Percentiles rank a stretch among this genome's conserved stretches.
Evolutionary conservation across 2,329 filamentous ascomycete genomes (phyloP).

Genomic region (Thyridium curvatum): DNA sequence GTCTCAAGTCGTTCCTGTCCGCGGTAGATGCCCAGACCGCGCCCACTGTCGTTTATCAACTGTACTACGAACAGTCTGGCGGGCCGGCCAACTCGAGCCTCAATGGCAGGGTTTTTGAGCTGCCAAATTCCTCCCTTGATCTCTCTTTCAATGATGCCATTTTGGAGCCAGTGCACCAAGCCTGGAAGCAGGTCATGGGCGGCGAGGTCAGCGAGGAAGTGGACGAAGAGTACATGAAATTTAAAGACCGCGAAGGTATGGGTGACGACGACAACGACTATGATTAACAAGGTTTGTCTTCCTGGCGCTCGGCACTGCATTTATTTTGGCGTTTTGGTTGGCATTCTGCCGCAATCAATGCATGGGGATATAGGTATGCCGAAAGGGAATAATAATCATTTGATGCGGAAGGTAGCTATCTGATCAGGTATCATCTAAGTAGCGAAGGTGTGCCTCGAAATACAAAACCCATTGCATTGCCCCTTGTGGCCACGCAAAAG

Average conservation of each 20-base stretch:
- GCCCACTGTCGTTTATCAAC: slow-evolving; percentile 36
- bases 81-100: slow-evolving; percentile 17
- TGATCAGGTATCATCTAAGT: neutral
- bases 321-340: neutral
- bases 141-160: slow-evolving; percentile 69
- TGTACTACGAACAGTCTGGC: slow-evolving; percentile 49
- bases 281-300: slow-evolving; percentile 22
- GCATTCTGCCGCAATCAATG: neutral
- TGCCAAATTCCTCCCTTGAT: slow-evolving; percentile 55
- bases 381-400: neutral
- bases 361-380: neutral
- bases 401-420: too few species aligned
- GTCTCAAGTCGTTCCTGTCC: slow-evolving; percentile 33
- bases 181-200: slow-evolving; percentile 62
- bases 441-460: neutral
- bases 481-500: neutral
- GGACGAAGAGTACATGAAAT: slow-evolving; percentile 60
- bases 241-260: slow-evolving; percentile 64
- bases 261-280: slow-evolving; percentile 51
- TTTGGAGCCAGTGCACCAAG: slow-evolving; percentile 59
- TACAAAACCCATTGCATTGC: neutral
- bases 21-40: slow-evolving; percentile 11
- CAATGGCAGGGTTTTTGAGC: slow-evolving; percentile 41
- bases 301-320: slow-evolving; percentile 4
- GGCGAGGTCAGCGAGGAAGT: slow-evolving; percentile 36